These are phyloP conservation scores for Ustilago loliicola DNA, from an alignment of 1,284 basidiomycete species.

Conservation along the genomic window DNA sequence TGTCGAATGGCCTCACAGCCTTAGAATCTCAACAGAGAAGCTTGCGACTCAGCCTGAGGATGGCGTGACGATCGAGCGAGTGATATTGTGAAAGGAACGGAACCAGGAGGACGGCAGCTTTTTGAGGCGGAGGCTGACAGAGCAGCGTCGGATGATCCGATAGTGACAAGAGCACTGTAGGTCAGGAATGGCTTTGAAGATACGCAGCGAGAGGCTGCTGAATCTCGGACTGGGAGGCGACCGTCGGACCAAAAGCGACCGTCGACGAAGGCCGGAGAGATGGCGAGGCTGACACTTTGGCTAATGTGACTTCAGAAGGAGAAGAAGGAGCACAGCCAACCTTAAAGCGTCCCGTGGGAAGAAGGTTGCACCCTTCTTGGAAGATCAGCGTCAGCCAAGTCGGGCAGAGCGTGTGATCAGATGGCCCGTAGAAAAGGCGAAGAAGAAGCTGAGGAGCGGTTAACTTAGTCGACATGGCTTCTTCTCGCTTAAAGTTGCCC, in stretches of 20 bases:
- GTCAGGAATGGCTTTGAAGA: too few species aligned
- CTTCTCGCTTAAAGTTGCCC: slow-evolving; percentile 2
- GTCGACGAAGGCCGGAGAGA: not conserved
- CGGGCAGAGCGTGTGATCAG: not conserved
- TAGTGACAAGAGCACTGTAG: too few species aligned
- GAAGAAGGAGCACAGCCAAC: not conserved
- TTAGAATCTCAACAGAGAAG: not conserved
- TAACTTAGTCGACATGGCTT: slow-evolving; percentile 4
- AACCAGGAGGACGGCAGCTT: not conserved
- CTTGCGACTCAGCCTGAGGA: not conserved
- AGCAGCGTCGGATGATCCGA: not conserved
- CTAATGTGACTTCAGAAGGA: not conserved
- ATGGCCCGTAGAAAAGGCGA: not conserved
- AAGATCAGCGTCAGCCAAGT: too few species aligned
- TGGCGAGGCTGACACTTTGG: not conserved
- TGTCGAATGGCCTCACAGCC: not conserved
- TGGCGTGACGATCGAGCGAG: not conserved
- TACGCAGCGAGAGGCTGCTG: not conserved
- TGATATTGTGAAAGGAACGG: not conserved
- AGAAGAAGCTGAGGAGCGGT: not conserved
- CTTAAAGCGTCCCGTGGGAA: not conserved
- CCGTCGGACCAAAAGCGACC: too few species aligned
- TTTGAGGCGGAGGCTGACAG: slow-evolving; percentile 5
- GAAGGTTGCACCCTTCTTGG: not conserved
- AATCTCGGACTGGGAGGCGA: not conserved